These are phyloP conservation scores for Exophiala sideris DNA, from an alignment of 2,329 filamentous ascomycete species.

Conservation along the genomic window DNA sequence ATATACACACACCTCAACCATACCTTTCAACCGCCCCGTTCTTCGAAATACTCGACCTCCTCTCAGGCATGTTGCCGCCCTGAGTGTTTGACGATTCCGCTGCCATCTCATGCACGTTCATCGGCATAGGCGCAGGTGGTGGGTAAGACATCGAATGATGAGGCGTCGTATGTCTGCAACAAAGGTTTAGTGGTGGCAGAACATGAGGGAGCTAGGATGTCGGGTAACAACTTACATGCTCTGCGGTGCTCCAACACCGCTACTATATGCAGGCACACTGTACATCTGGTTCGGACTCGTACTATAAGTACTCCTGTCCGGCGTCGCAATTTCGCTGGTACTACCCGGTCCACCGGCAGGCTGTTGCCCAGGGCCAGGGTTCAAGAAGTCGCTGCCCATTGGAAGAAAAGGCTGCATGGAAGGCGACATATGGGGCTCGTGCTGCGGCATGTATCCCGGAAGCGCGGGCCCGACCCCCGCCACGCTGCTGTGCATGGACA, in stretches of 20 bases:
- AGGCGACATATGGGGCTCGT: slow-evolving; percentile 16
- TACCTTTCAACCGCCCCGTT: slow-evolving; percentile 17
- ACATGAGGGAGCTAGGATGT: not conserved
- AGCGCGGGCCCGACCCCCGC: slow-evolving; percentile 10
- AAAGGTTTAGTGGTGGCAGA: not conserved
- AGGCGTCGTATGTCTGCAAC: slow-evolving; percentile 1
- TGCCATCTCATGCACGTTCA: slow-evolving; percentile 15
- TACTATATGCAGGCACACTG: slow-evolving; percentile 7
- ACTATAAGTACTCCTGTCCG: not conserved
- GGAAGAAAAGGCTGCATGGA: slow-evolving; percentile 7
- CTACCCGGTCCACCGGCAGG: no score
- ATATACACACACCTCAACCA: slow-evolving; percentile 1
- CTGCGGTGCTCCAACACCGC: not conserved
- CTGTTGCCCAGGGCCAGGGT: not conserved
- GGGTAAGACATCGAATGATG: slow-evolving; percentile 8
- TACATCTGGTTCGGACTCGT: slow-evolving; percentile 14
- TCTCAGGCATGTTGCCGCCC: no score
- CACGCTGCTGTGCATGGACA: slow-evolving; percentile 20
- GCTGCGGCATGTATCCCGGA: slow-evolving; percentile 16
- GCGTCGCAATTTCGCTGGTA: no score
- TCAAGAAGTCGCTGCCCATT: slow-evolving; percentile 10
- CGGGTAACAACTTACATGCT: slow-evolving; percentile 9
- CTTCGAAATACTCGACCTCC: slow-evolving; percentile 14
- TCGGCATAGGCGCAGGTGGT: not conserved
- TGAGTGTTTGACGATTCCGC: no score